phyloP scores from a whole-genome alignment of 371 early-diverging fungal genomes.

The Entomophthora muscae region DNA sequence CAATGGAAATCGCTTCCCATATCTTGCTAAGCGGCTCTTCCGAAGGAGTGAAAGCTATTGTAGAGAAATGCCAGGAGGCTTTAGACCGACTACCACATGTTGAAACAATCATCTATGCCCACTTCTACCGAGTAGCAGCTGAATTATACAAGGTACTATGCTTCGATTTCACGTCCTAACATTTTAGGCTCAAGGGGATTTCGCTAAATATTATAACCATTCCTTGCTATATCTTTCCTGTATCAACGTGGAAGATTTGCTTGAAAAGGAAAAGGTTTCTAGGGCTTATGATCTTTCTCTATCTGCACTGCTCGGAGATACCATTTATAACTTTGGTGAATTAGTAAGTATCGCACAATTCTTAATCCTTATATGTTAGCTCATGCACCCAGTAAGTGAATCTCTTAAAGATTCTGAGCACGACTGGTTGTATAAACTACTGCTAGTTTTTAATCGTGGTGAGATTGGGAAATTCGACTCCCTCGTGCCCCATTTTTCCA shows the following conservation, averaged over 20 bases:
- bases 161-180: not conserved
- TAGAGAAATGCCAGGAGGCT: slow-evolving; percentile 70
- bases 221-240: slow-evolving; percentile 86
- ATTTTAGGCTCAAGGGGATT: slow-evolving; percentile 61
- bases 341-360: slow-evolving; percentile 32
- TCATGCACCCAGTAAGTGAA: slow-evolving; percentile 89
- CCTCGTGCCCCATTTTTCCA: slow-evolving; percentile 48
- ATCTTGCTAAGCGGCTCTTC: slow-evolving; percentile 51
- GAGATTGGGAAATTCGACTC: slow-evolving; percentile 83
- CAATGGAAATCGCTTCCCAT: slow-evolving; percentile 73
- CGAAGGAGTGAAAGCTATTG: slow-evolving; percentile 57
- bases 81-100: slow-evolving; percentile 64
- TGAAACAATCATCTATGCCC: slow-evolving; percentile 79
- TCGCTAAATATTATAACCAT: slow-evolving; percentile 86
- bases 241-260: slow-evolving; percentile 62
- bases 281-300: slow-evolving; percentile 84
- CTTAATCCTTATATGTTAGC: slow-evolving; percentile 18
- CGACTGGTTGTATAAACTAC: slow-evolving; percentile 70
- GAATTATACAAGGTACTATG: slow-evolving; percentile 76
- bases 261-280: slow-evolving; percentile 46
- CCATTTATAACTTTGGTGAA: slow-evolving; percentile 97
- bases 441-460: slow-evolving; percentile 87
- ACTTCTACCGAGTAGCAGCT: slow-evolving; percentile 84
- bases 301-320: slow-evolving; percentile 83
- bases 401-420: slow-evolving; percentile 53